Evolutionary conservation across 108 stramenopile genomes (phyloP), one percentile per base, ranked within the genome.

Genomic region (Schizochytrium sp.): DNA sequence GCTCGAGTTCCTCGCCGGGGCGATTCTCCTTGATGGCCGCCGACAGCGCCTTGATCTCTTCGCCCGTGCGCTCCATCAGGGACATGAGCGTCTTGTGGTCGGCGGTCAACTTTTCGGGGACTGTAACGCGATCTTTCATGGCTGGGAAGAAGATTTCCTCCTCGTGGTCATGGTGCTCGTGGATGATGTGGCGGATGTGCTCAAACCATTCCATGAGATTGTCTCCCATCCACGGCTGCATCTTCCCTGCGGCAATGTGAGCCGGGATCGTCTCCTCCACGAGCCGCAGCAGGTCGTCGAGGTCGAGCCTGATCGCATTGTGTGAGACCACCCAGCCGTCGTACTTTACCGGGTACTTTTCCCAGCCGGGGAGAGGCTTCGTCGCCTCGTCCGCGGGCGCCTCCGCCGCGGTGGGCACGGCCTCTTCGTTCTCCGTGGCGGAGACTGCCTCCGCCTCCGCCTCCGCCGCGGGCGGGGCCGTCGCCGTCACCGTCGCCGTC

Each of bases 131-230:
- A 3, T 83, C 48, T 0, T 83, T 83, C 76, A 83, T 83, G 16
- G 44, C 48, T 8, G 76, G 76, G 51, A 83, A 83, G 76, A 83
- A 83, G 51, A 83, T 83, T 47, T 83, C 51, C 51, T 83, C 76
- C 23, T 83, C 76, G 48, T 47, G 45, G 76, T 83, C 76, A 4
- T 83, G 76, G 28, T 83, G 76, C 25, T 83, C 48, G 28, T 83
- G 76, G 25, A 83, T 23, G n/a, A 53, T 10, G 12, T 0, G 1
- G 23, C n/a, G 4, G 23, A 83, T 53, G 48, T 25, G 51, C 6
- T 83, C 76, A 12, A 4, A 83, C 76, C 76, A 83, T 12, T n/a
- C n/a, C 18, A 47, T 23, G 23, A 83, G 76, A 4, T 83, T 83
- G 51, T 47, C 76, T 6, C 48, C 76, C 76, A 83, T 83, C 76